Evolutionary conservation across 192 early-diverging fungal genomes (phyloP), one percentile per base, ranked within the genome.

Genomic region (Pilobolus umbonatus): DNA sequence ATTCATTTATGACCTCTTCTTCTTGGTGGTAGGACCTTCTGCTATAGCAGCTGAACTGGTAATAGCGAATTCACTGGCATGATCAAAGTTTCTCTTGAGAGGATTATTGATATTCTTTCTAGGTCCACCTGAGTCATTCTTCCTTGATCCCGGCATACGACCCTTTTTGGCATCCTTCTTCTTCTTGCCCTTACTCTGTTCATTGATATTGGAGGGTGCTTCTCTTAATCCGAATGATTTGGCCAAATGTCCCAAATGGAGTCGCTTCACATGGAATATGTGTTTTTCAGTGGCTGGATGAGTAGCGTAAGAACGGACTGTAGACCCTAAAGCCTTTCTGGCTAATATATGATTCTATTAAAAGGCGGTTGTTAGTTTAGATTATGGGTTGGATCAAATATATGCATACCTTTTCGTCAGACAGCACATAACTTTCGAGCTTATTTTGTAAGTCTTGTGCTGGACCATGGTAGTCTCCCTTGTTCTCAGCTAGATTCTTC

Each of bases 201-300:
- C 75, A 29, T 75, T 72, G 26, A 82, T 72, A 52, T 87, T 75
- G 19, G 83, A 83, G 3, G 97, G 97, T 3, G 92, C 86, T 62
- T 98, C 97, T 24, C 94, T 83, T 46, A 99, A 75, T n/a, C 83
- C 93, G 85, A 99, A 99, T 17, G 87, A 79, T 73, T 98, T 98
- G 45, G 95, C 97, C 60, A 96, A 72, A 67, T 99, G 97, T 5
- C 97, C 97, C 55, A 98, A 76, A 73, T 99, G 97, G 62, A 99
- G 73, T 57, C 91, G 90, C 51, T 86, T 85, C 61, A 98, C 77
- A 64, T 99, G 95, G 80, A 99, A 99, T 22, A 99, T 89, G 34
- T 89, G 86, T 36, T 87, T 87, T 65, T 96, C 91, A 0, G 83
- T 61, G 17, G 91, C 68, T 2, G 80, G 68, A 69, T 99, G 94